These are phyloP conservation scores for Paralagenidium karlingii DNA, from an alignment of 352 stramenopile genomes.

Conservation along the genomic window DNA sequence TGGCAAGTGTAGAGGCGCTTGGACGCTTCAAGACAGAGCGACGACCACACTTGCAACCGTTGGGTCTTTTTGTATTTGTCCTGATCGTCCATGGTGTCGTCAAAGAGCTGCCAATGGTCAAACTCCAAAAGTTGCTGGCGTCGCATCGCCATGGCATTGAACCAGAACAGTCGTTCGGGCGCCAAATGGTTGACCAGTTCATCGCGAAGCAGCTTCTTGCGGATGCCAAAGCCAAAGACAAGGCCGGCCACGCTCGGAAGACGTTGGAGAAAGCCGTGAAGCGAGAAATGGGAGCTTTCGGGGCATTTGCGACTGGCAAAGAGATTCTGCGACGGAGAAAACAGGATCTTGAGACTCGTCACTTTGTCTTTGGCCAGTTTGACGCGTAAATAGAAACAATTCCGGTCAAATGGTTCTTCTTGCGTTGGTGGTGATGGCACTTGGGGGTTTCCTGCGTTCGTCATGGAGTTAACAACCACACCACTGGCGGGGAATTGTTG, in stretches of 20 bases:
- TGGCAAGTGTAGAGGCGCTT: constrained; percentile 3
- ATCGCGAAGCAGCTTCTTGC: constrained; percentile 7
- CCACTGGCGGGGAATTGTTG: too few species aligned
- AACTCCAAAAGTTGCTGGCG: not conserved
- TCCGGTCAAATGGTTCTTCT: too few species aligned
- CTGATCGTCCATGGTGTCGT: not conserved
- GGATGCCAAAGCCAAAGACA: constrained; percentile 16
- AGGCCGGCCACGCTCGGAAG: constrained; percentile 26
- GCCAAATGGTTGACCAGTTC: constrained; percentile 11
- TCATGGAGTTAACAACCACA: too few species aligned
- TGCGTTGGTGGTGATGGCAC: too few species aligned
- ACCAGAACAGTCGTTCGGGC: constrained; percentile 6
- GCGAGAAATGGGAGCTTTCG: constrained; percentile 17
- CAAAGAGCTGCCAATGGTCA: too few species aligned
- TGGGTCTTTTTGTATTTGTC: not conserved
- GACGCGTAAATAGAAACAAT: too few species aligned
- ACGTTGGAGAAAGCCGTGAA: constrained; percentile 25
- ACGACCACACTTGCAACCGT: constrained; percentile 6
- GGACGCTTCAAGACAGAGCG: constrained; percentile 5
- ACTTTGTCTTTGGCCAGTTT: too few species aligned
- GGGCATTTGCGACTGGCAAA: too few species aligned
- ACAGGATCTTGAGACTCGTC: too few species aligned
- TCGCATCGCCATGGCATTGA: not conserved
- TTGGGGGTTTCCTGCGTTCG: too few species aligned
- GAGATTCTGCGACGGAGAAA: too few species aligned